These are phyloP conservation scores for Neofusicoccum cordaticola DNA, from an alignment of 2,329 filamentous ascomycete species.

Conservation along the genomic window DNA sequence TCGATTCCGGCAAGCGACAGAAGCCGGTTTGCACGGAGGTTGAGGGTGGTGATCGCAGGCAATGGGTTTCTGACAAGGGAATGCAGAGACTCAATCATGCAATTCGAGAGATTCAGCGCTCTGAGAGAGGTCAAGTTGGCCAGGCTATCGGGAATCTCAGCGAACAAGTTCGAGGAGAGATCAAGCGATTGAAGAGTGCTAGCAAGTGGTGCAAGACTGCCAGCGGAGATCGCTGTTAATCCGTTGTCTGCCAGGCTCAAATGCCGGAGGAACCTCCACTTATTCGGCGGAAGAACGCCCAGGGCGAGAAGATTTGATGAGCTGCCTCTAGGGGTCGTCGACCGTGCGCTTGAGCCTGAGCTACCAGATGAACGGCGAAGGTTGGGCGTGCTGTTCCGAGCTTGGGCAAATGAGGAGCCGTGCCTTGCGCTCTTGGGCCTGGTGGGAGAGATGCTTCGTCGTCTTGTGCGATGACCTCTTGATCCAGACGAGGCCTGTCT, in stretches of 20 bases:
- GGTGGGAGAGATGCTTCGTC: conserved; percentile 76
- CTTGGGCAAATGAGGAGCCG: conserved; percentile 60
- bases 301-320: conserved; percentile 72
- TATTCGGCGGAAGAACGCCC: conserved; percentile 73
- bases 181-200: conserved; percentile 90
- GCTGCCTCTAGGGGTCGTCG: conserved; percentile 60
- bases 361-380: conserved; percentile 88
- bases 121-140: conserved; percentile 82
- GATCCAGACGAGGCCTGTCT: conserved; percentile 57
- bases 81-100: conserved; percentile 94
- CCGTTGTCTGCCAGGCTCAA: conserved; percentile 90
- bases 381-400: conserved; percentile 66
- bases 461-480: conserved; percentile 43
- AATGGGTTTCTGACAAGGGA: conserved; percentile 82
- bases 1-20: conserved; percentile 87
- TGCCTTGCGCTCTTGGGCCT: conserved; percentile 75
- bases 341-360: conserved; percentile 73
- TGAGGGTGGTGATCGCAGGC: conserved; percentile 89
- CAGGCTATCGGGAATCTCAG: conserved; percentile 89
- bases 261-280: conserved; percentile 94
- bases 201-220: conserved; percentile 76
- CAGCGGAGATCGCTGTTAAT: conserved; percentile 72
- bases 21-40: conserved; percentile 84
- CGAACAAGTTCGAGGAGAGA: conserved; percentile 87
- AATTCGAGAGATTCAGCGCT: conserved; percentile 89